Evolutionary conservation across 2,329 filamentous ascomycete genomes (phyloP).

Genomic region (Epichloe aotearoae): DNA sequence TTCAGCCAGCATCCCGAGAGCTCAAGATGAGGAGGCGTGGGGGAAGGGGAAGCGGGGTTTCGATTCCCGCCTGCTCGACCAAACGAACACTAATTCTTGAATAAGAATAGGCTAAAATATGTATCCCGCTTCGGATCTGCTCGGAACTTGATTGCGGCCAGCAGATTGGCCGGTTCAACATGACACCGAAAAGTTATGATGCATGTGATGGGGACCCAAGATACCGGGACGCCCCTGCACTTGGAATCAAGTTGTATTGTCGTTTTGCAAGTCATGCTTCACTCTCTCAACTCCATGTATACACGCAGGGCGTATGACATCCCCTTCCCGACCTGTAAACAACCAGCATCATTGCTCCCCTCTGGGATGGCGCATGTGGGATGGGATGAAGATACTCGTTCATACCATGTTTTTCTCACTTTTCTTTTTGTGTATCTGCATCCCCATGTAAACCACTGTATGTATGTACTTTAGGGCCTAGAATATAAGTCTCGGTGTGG

Average conservation of each 20-base stretch:
- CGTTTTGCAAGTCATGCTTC: background rate
- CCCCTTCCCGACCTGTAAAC: background rate
- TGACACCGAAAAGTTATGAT: background rate
- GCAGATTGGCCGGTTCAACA: slow-evolving; percentile 1
- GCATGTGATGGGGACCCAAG: background rate
- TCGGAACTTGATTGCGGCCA: slow-evolving; percentile 1
- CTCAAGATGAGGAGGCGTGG: slow-evolving; percentile 8
- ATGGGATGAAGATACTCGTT: background rate
- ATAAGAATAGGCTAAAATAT: too few species aligned
- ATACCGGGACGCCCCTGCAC: background rate
- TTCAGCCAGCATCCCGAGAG: slow-evolving; percentile 16
- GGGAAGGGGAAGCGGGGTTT: background rate
- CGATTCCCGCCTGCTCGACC: background rate
- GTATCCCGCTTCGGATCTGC: background rate
- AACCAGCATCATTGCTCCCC: background rate
- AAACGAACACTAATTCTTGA: background rate
- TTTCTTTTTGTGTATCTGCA: background rate
- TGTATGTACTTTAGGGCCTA: slow-evolving; percentile 1
- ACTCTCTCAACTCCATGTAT: slow-evolving; percentile 5
- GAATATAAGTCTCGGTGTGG: background rate
- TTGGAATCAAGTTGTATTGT: background rate
- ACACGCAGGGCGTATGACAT: background rate
- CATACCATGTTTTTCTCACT: background rate
- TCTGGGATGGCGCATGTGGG: background rate
- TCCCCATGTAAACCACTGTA: background rate